phyloP scores from a whole-genome alignment of 441 rosid species.

The Francoa sonchifolia region DNA sequence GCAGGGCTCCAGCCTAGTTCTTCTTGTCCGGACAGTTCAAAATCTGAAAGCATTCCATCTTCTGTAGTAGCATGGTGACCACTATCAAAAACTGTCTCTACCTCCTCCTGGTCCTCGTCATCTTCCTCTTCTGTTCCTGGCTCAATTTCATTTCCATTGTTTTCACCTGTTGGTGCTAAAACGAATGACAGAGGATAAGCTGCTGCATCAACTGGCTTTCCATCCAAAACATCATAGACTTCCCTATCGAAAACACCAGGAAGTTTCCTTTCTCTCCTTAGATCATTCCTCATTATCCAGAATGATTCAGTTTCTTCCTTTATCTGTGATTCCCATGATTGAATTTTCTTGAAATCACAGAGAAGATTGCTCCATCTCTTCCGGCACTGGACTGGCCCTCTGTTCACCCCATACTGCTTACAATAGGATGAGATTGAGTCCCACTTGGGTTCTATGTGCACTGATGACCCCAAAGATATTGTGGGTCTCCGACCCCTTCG shows the following conservation, averaged over 20 bases:
- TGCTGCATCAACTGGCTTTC: constrained; percentile 20
- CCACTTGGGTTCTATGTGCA: constrained; percentile 83
- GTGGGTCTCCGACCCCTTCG: constrained; percentile 62
- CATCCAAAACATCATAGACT: background rate
- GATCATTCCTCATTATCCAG: constrained; percentile 52
- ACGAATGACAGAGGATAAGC: background rate
- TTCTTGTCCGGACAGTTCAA: constrained; percentile 65
- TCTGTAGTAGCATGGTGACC: constrained; percentile 53
- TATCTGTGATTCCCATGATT: constrained; percentile 71
- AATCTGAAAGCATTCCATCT: constrained; percentile 66
- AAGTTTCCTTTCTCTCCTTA: constrained; percentile 72
- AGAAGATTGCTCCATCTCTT: constrained; percentile 94
- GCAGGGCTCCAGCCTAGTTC: constrained; percentile 37
- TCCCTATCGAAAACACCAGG: constrained; percentile 18
- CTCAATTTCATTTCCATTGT: no score
- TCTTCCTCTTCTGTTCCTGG: constrained; percentile 14
- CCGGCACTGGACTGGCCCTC: constrained; percentile 97
- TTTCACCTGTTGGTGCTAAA: constrained; percentile 27
- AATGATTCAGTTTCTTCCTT: constrained; percentile 70
- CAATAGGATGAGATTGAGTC: constrained; percentile 88
- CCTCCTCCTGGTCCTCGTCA: constrained; percentile 16
- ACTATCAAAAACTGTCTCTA: constrained; percentile 47
- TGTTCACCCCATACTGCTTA: constrained; percentile 73
- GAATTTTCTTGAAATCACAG: constrained; percentile 87
- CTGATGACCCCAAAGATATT: constrained; percentile 54